Conservation (phyloP, 2,329 filamentous ascomycete genomes). For the Ploettnerulaceae sp. region DNA sequence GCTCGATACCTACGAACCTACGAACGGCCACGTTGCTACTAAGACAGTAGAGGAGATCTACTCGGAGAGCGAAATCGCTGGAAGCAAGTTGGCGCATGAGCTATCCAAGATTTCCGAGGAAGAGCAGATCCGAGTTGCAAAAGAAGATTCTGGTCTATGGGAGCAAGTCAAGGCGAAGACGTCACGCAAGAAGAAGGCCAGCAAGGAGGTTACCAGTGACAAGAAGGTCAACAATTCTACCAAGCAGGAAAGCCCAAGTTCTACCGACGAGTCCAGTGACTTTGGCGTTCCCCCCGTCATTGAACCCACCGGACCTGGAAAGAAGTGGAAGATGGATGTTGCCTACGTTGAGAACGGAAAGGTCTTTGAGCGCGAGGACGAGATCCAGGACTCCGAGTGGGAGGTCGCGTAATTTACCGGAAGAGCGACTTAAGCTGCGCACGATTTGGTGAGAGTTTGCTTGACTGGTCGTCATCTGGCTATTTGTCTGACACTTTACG, state of each 20-base stretch:
- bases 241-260: slow-evolving; percentile 29
- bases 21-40: slow-evolving; percentile 31
- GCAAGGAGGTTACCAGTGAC: slow-evolving; percentile 13
- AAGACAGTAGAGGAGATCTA: slow-evolving; percentile 17
- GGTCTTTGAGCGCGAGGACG: slow-evolving; percentile 21
- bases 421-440: not conserved
- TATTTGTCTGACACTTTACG: not conserved
- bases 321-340: slow-evolving; percentile 24
- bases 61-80: slow-evolving; percentile 21
- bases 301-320: slow-evolving; percentile 21
- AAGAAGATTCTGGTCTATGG: slow-evolving; percentile 50
- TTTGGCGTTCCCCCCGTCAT: slow-evolving; percentile 21
- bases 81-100: slow-evolving; percentile 23
- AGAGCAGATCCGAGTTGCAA: slow-evolving; percentile 55
- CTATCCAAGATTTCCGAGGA: slow-evolving; percentile 50
- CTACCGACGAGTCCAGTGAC: slow-evolving; percentile 23
- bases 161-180: slow-evolving; percentile 47
- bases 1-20: slow-evolving; percentile 53
- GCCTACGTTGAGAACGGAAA: slow-evolving; percentile 21
- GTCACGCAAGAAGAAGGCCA: slow-evolving; percentile 35
- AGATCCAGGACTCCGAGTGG: slow-evolving; percentile 32
- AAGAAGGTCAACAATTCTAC: slow-evolving; percentile 34
- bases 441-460: not conserved
- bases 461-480: not conserved
- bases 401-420: slow-evolving; percentile 28